Conservation (phyloP, 352 stramenopile genomes). For the Detonula confervacea region DNA sequence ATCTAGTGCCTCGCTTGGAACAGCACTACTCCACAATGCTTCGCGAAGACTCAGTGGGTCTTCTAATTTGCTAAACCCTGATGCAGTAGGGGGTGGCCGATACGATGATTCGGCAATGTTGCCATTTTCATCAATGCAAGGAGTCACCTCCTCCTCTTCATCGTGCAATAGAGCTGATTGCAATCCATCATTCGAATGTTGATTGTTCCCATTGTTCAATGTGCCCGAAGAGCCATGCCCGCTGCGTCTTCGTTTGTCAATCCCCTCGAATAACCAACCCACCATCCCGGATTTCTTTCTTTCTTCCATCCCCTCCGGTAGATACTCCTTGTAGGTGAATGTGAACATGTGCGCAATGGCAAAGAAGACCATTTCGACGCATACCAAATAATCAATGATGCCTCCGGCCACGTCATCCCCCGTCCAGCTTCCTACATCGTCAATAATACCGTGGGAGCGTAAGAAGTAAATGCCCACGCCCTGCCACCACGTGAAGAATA, state of each 20-base stretch:
- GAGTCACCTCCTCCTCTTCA: constrained; percentile 27
- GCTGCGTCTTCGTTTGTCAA: constrained; percentile 24
- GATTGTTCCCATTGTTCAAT: background rate
- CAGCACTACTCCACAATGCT: constrained; percentile 73
- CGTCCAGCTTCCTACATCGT: constrained; percentile 73
- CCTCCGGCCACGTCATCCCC: constrained; percentile 77
- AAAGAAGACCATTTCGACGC: constrained; percentile 84
- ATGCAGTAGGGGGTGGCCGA: constrained; percentile 19
- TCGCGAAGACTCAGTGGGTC: constrained; percentile 67
- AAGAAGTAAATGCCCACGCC: constrained; percentile 79
- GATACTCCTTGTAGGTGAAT: constrained; percentile 83
- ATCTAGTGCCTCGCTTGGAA: constrained; percentile 72
- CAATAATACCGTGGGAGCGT: constrained; percentile 72
- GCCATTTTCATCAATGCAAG: constrained; percentile 46
- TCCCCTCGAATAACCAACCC: constrained; percentile 31
- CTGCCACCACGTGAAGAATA: constrained; percentile 90
- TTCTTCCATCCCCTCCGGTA: constrained; percentile 53
- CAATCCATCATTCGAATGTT: constrained; percentile 15
- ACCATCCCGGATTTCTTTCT: background rate
- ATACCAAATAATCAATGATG: constrained; percentile 82
- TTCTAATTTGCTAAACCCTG: constrained; percentile 47
- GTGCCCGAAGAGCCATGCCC: background rate
- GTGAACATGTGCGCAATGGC: constrained; percentile 81
- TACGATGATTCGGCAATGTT: constrained; percentile 37
- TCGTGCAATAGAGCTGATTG: constrained; percentile 19